Base-by-base conservation (phyloP, 2,329 filamentous ascomycete species). In the Magnaporthales sp. region DNA sequence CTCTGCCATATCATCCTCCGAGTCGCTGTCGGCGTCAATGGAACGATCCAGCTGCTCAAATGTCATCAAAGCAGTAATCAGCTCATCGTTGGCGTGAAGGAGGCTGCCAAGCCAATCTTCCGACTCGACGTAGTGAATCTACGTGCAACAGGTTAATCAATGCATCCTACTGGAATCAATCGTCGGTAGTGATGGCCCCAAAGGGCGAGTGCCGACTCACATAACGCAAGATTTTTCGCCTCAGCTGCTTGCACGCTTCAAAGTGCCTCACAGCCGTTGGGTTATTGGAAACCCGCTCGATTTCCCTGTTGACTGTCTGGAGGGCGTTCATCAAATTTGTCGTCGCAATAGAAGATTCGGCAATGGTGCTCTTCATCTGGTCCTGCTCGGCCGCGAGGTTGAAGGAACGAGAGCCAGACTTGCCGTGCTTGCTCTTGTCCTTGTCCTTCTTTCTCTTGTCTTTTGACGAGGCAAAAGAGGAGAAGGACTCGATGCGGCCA, bases 21-120 rank as follows among this genome's bases (percentile, higher is more conserved):
- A 89, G 75, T 91, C 88, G 70, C 87, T 89, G 74, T 91, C 88
- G 6, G 88, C 87, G 70, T 92, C 90, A 69, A 94, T 91, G 63
- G 91, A 93, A 68, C 89, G 88, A 75, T 99, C 94, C 69, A 98
- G 86, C 72, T 97, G 91, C 77, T 98, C 94, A 74, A 93, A 99
- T 0, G 93, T 91, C 86, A 96, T 97, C 67, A 99, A 83, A 1
- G 93, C 92, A 69, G 90, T 90, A 56, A 98, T 91, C n/a, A 99
- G 88, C 77, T 96, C 91, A 73, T 99, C 95, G 73, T 99, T 98
- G 70, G 94, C 93, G 73, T 95, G 92, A 22, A 99, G 88, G 4
- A 99, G 83, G 68, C 92, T 89, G 58, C 94, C 95, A 9, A 99
- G 88, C 83, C 91, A 97, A 73, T 98, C 89, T 74, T 98, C 94